Evolutionary conservation across 331 rosid species (phyloP), one percentile per base, ranked within the genome.

Genomic region (Rosa hybrid): DNA sequence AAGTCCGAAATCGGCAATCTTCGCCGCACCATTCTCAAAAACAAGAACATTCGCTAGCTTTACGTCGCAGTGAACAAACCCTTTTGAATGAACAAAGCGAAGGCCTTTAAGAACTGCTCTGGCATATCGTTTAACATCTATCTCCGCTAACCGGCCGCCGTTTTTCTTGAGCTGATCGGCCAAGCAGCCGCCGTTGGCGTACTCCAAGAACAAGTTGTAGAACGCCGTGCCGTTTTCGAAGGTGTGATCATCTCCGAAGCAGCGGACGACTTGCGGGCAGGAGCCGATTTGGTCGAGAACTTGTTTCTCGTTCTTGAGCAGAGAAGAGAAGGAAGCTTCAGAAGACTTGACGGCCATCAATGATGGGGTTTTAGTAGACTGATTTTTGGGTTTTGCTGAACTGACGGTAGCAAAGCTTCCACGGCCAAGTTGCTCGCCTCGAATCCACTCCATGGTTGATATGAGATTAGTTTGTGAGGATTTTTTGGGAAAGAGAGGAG

Each of bases 1-100:
- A 2, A 95, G 89, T 20, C 99, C 99, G 20, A 95, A 95, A 72
- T 95, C 97, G 0, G 93, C 94, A 8, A 95, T 87, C 73, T 95
- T 95, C 38, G 86, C 81, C 0, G 50, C 85, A 0, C 83, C 98
- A 65, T 83, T 53, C 5, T 73, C 87, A 23, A 92, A 88, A 12
- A 92, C 74, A 2, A 92, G 92, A 8, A 95, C 81, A 72, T 95
- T 92, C 4, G 86, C 84, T 2, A 89, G 94, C 91, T 95, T 95
- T 34, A 95, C 23, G 12, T 95, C 98, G 51, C 98, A 92, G 89
- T 92, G 98, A 50, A 95, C 94, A 13, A 88, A 90, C 23, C 94
- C 97, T 0, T 81, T 85, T 0, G 79, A 44, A 76, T 95, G 99
- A 67, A 95, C 8, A 27, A 78, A 77, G 0, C 68, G 14, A 0